These are phyloP conservation scores for Clonostachys rosea DNA, from an alignment of 2,329 filamentous ascomycete species.

Conservation along the genomic window DNA sequence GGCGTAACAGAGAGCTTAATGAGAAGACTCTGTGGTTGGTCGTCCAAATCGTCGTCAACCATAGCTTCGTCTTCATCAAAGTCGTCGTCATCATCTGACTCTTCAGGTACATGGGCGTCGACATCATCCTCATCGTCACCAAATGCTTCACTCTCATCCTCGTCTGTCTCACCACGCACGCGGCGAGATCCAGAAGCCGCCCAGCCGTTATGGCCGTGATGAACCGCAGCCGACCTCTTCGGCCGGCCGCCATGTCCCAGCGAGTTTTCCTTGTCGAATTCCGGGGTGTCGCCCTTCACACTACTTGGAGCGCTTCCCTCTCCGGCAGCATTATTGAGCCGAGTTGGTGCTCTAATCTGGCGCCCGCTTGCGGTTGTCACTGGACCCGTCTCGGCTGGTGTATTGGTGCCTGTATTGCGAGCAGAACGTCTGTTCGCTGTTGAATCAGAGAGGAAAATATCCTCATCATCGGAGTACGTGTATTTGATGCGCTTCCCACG, in stretches of 20 bases:
- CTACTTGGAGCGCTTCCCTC: constrained; percentile 36
- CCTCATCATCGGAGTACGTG: constrained; percentile 88
- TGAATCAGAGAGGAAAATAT: constrained; percentile 63
- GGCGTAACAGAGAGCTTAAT: constrained; percentile 63
- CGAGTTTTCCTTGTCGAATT: constrained; percentile 30
- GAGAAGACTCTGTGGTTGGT: constrained; percentile 57
- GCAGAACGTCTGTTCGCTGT: constrained; percentile 59
- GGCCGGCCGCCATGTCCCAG: constrained; percentile 42
- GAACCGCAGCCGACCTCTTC: constrained; percentile 42
- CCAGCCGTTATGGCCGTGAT: constrained; percentile 47
- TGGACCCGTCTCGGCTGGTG: constrained; percentile 62
- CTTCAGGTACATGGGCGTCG: constrained; percentile 60
- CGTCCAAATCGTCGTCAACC: constrained; percentile 46
- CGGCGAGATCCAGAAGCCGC: constrained; percentile 10
- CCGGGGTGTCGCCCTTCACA: constrained; percentile 36
- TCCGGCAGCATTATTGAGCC: constrained; percentile 58
- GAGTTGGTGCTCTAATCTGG: constrained; percentile 67
- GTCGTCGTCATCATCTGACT: constrained; percentile 55
- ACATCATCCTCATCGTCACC: constrained; percentile 71
- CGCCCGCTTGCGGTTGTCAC: constrained; percentile 81
- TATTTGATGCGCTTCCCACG: constrained; percentile 96
- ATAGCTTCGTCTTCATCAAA: constrained; percentile 53
- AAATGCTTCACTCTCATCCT: constrained; percentile 68
- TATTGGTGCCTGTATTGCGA: constrained; percentile 69
- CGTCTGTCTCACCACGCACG: constrained; percentile 43